Conservation (phyloP, 83 land plant species). For the Thuja plicata region DNA sequence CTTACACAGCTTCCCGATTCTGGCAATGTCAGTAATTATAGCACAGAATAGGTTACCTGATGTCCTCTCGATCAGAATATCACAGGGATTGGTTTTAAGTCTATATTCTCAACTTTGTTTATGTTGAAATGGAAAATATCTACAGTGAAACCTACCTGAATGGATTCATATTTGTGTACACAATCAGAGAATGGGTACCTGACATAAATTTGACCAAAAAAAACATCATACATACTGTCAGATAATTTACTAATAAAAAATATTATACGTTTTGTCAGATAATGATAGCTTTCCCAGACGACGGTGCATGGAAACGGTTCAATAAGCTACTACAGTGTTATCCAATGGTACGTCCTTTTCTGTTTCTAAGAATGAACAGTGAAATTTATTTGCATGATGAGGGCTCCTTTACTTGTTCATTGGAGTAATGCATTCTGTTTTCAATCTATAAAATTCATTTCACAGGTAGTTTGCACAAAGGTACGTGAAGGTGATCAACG, state of each 20-base stretch:
- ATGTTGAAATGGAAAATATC: slow-evolving; percentile 8
- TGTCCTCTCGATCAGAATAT: not conserved
- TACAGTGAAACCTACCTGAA: not conserved
- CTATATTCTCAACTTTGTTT: not conserved
- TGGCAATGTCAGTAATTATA: slow-evolving; percentile 52
- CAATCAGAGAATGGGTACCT: not conserved
- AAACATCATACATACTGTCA: slow-evolving; percentile 16
- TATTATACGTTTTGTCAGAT: slow-evolving; percentile 34
- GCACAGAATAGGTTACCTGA: not conserved
- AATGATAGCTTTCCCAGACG: slow-evolving; percentile 86
- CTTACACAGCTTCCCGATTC: slow-evolving; percentile 74
- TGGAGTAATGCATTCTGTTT: not conserved
- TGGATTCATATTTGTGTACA: not conserved
- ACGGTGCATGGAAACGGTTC: slow-evolving; percentile 93
- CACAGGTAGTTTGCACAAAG: slow-evolving; percentile 74
- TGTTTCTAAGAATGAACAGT: not conserved
- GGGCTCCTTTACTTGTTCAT: not conserved
- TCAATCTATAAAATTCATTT: slow-evolving; percentile 10
- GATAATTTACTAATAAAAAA: slow-evolving; percentile 27
- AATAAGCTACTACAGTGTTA: slow-evolving; percentile 69
- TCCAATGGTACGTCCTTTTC: slow-evolving; percentile 50
- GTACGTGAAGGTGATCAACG: slow-evolving; percentile 89
- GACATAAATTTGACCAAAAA: not conserved
- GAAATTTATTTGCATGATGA: not conserved
- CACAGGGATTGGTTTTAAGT: not conserved